A percentile compares a stretch with the other conserved stretches of the same genome.
phyloP scores from a whole-genome alignment of 2,329 filamentous ascomycete species.

The Fusarium keratoplasticum region DNA sequence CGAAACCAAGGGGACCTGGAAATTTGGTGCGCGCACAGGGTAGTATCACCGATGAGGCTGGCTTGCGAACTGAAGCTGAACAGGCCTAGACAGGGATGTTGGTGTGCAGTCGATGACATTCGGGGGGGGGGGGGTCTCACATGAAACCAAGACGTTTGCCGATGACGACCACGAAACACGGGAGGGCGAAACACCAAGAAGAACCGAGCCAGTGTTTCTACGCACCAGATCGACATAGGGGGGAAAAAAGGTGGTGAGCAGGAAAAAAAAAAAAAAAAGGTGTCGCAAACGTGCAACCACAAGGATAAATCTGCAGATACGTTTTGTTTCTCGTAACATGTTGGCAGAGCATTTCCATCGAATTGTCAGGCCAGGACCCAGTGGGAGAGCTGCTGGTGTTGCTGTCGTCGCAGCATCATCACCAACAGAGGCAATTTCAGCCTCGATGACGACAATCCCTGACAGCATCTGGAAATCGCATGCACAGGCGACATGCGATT shows the following conservation, averaged over 20 bases:
- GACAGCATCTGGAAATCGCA: constrained; percentile 15
- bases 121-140: constrained; percentile 32
- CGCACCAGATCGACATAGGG: not conserved
- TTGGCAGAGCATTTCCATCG: not conserved
- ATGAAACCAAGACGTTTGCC: constrained; percentile 33
- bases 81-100: constrained; percentile 18
- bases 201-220: not conserved
- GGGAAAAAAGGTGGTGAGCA: not conserved
- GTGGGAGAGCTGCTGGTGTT: not conserved
- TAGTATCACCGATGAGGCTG: constrained; percentile 37
- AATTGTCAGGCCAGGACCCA: not conserved
- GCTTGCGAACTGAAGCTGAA: constrained; percentile 34
- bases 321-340: not conserved
- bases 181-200: constrained; percentile 9
- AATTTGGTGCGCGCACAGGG: constrained; percentile 12
- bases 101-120: constrained; percentile 32
- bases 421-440: not conserved
- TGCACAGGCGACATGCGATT: constrained; percentile 20
- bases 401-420: not conserved
- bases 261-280: not conserved
- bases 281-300: not conserved
- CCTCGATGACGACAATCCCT: not conserved
- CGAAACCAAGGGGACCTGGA: constrained; percentile 16
- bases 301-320: not conserved
- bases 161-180: constrained; percentile 32